Conservation (phyloP, 1,139 yeast species). For the Kurtzmaniella quercitrusa region DNA sequence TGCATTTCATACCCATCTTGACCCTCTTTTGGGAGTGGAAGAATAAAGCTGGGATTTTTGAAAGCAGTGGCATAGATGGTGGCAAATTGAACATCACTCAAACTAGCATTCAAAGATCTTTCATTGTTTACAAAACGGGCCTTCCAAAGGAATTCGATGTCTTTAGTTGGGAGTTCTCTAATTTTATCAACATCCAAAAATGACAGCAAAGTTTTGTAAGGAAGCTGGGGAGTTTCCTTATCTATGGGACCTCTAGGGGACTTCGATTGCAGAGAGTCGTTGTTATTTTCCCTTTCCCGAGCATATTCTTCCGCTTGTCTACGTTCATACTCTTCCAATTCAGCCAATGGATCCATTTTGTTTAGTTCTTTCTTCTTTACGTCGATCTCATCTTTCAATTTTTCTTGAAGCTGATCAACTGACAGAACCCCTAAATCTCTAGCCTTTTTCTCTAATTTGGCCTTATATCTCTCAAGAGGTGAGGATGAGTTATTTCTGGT, state of each 20-base stretch:
- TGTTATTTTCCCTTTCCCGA: conserved; percentile 23
- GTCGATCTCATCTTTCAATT: conserved; percentile 59
- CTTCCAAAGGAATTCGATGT: conserved; percentile 83
- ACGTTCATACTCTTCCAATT: conserved; percentile 54
- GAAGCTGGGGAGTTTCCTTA: conserved; percentile 41
- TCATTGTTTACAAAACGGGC: conserved; percentile 71
- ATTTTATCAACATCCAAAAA: conserved; percentile 70
- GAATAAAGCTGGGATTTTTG: conserved; percentile 67
- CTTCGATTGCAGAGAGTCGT: conserved; percentile 45
- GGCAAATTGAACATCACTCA: conserved; percentile 54
- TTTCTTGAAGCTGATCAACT: conserved; percentile 60
- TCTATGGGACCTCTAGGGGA: conserved; percentile 55
- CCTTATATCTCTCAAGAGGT: conserved; percentile 18
- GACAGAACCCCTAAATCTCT: conserved; percentile 33
- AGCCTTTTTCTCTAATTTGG: conserved; percentile 35
- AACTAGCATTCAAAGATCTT: conserved; percentile 59
- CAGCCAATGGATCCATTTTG: conserved; percentile 66
- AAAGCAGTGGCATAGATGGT: conserved; percentile 64
- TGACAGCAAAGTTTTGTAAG: conserved; percentile 69
- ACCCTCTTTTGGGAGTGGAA: conserved; percentile 58
- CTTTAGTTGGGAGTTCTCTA: conserved; percentile 49
- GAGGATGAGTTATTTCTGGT: conserved; percentile 1
- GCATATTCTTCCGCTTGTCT: conserved; percentile 27
- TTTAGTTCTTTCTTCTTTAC: conserved; percentile 51
- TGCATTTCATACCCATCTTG: conserved; percentile 73